phyloP scores from a whole-genome alignment of 2,329 filamentous ascomycete species.

The Atkinsonella texensis region DNA sequence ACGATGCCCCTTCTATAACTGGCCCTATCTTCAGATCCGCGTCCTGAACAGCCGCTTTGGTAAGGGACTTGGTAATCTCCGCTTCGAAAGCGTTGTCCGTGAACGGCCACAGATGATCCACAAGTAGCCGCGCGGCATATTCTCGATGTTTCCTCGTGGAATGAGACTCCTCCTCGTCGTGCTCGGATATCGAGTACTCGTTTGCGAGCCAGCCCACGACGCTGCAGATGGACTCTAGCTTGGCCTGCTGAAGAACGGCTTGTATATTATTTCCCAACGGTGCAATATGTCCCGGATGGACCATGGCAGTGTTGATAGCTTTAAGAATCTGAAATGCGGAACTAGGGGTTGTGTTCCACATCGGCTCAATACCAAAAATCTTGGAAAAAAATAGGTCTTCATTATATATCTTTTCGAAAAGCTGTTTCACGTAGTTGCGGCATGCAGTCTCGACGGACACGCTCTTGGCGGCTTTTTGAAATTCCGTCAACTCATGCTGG shows the following conservation, averaged over 20 bases:
- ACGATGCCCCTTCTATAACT: slow-evolving; percentile 36
- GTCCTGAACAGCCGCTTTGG: slow-evolving; percentile 33
- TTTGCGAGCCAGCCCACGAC: slow-evolving; percentile 45
- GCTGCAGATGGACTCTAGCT: slow-evolving; percentile 39
- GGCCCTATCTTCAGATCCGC: slow-evolving; percentile 39
- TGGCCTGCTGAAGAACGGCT: slow-evolving; percentile 31
- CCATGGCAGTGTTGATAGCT: slow-evolving; percentile 35
- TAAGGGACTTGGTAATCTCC: slow-evolving; percentile 42
- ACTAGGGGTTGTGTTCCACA: slow-evolving; percentile 35
- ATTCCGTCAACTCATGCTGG: slow-evolving; percentile 42
- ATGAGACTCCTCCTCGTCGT: slow-evolving; percentile 44
- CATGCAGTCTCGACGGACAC: slow-evolving; percentile 40
- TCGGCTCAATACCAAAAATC: slow-evolving; percentile 43
- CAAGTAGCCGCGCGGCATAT: slow-evolving; percentile 41
- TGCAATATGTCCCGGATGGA: slow-evolving; percentile 41
- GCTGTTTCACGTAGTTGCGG: slow-evolving; percentile 47
- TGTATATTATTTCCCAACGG: slow-evolving; percentile 40
- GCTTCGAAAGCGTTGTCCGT: slow-evolving; percentile 42
- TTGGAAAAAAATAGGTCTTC: slow-evolving; percentile 41
- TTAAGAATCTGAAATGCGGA: slow-evolving; percentile 41
- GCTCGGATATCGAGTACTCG: slow-evolving; percentile 44
- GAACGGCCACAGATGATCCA: slow-evolving; percentile 46
- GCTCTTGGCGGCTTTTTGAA: slow-evolving; percentile 38
- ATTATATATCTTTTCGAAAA: slow-evolving; percentile 44
- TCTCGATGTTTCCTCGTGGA: slow-evolving; percentile 43